These are phyloP conservation scores for Neurospora sp. DNA, from an alignment of 495 filamentous ascomycete genomes.

Conservation along the genomic window DNA sequence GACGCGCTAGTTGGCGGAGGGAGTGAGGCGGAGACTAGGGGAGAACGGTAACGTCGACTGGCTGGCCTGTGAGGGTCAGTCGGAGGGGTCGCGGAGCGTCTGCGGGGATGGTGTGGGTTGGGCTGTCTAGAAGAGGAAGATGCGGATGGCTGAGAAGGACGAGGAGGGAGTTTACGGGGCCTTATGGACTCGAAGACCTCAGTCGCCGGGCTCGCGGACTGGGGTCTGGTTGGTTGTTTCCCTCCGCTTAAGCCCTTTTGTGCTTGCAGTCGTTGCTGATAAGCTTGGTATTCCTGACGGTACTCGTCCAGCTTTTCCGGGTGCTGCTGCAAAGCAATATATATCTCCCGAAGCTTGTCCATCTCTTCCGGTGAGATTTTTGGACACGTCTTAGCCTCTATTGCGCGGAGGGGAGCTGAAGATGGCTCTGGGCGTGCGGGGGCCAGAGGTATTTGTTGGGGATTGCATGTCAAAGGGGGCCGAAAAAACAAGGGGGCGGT, in stretches of 20 bases:
- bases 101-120: not conserved
- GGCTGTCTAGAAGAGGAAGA: not conserved
- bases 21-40: not conserved
- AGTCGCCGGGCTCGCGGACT: not conserved
- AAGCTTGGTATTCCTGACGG: not conserved
- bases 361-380: not conserved
- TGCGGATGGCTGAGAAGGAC: not conserved
- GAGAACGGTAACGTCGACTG: not conserved
- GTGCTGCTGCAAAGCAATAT: not conserved
- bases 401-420: not conserved
- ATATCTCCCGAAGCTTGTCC: not conserved
- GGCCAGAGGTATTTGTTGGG: not conserved
- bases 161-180: not conserved
- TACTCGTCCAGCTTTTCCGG: not conserved
- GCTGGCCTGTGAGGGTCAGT: not conserved
- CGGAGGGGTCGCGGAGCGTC: not conserved
- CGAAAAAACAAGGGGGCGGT: not conserved
- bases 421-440: not conserved
- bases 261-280: not conserved
- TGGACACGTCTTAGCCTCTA: not conserved
- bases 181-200: not conserved
- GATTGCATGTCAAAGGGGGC: not conserved
- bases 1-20: not conserved
- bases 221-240: not conserved
- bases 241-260: not conserved